Evolutionary conservation across 805 yeast genomes (phyloP), one percentile per base, ranked within the genome.

Genomic region (Saturnispora hagleri): DNA sequence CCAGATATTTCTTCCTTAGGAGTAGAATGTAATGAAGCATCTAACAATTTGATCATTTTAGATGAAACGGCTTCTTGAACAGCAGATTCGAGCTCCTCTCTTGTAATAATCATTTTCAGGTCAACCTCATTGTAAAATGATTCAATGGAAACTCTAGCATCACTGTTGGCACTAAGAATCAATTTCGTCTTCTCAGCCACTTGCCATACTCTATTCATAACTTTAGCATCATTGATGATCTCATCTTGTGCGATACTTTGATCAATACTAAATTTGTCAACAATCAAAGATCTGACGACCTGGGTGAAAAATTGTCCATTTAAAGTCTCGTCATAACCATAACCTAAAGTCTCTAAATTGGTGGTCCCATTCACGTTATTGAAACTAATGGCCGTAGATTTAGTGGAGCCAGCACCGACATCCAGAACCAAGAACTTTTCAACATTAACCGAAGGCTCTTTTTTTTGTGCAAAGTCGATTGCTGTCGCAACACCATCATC

Each of bases 401-500:
- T 80, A 0, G 95, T 86, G 0, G 95, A 83, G 1, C 95, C 95
- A 5, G 96, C 91, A 46, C 99, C 99, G 78, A 86, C 79, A 65
- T 93, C 99, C 63, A 84, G 89, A 35, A 93, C 76, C 47, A 89
- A 63, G 62, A 86, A 86, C 51, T 73, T 76, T 3, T 73, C 74
- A 9, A 45, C 17, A 12, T 62, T 60, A 35, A 68, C 66, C 54
- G 76, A 76, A 31, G 72, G 72, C 4, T 45, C 51, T 47, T 80
- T 74, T 7, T 65, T 63, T 33, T 86, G 73, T 1, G 88, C 87
- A 64, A 80, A 90, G 61, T 89, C 87, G 43, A 87, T 68, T 1
- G 95, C 96, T 15, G 88, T 89, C 2, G 98, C 93, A n/a, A 88
- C 69, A 15, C 97, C 97, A 65, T 91, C 97, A 62, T 86, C 90